These are phyloP conservation scores for Cyclotella choctawhatcheeana DNA, from an alignment of 108 stramenopile genomes.

Conservation along the genomic window DNA sequence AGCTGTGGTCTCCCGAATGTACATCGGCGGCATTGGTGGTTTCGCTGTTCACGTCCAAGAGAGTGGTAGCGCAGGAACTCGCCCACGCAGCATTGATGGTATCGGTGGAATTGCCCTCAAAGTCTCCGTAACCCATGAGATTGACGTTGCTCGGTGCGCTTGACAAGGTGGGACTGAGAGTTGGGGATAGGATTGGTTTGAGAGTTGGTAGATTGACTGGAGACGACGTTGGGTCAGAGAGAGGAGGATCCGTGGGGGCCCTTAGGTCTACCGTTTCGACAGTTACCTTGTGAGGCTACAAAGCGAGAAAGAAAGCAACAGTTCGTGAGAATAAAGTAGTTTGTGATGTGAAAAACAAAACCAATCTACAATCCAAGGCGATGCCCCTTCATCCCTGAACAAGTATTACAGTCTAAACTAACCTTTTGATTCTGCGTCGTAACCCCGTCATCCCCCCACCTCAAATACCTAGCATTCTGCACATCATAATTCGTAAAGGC, in stretches of 20 bases:
- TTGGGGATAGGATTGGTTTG: not conserved
- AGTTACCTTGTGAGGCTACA: slow-evolving; percentile 20
- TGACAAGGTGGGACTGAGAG: not conserved
- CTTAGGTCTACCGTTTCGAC: slow-evolving; percentile 36
- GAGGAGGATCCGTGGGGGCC: not conserved
- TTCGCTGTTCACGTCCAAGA: not conserved
- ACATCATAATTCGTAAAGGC: slow-evolving; percentile 49
- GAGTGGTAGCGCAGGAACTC: not conserved
- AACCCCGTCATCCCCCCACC: slow-evolving; percentile 34
- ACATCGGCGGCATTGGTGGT: not conserved
- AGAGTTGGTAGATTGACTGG: not conserved
- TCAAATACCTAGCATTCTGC: slow-evolving; percentile 33
- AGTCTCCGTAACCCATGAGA: slow-evolving; percentile 10
- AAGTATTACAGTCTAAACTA: slow-evolving; percentile 2
- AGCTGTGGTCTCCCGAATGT: slow-evolving; percentile 8
- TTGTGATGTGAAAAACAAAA: not conserved
- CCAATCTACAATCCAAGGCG: not conserved
- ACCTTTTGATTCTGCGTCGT: slow-evolving; percentile 28
- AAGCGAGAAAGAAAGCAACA: no score
- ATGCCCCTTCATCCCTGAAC: not conserved
- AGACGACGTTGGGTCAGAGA: not conserved
- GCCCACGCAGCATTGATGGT: not conserved
- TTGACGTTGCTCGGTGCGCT: not conserved
- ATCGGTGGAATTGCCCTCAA: not conserved
- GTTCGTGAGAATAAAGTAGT: not conserved